Conservation (phyloP, 345 rosid species). For the Citrus sp. region DNA sequence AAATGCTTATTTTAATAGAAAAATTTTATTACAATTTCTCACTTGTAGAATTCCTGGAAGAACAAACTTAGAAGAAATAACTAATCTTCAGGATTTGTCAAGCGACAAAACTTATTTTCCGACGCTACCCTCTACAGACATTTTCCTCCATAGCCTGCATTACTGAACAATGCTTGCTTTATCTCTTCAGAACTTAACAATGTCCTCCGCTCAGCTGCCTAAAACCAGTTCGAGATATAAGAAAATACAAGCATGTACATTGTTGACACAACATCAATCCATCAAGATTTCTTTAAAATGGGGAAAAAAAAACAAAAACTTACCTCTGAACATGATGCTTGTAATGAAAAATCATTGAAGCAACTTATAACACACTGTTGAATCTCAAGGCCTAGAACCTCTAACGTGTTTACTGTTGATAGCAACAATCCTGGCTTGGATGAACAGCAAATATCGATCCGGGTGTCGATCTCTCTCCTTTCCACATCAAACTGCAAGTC, state of each 20-base stretch:
- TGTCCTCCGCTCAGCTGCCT: slow-evolving; percentile 48
- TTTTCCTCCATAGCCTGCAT: slow-evolving; percentile 97
- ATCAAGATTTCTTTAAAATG: not conserved
- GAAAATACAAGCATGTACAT: not conserved
- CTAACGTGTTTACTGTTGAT: slow-evolving; percentile 78
- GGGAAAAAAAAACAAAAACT: not conserved
- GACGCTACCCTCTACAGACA: slow-evolving; percentile 38
- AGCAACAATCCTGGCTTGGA: slow-evolving; percentile 74
- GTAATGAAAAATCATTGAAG: slow-evolving; percentile 85
- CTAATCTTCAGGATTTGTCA: slow-evolving; percentile 1
- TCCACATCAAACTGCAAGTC: slow-evolving; percentile 68
- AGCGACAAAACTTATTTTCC: slow-evolving; percentile 9
- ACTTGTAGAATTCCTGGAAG: slow-evolving; percentile 17
- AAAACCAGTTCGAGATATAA: not conserved
- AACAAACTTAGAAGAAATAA: slow-evolving; percentile 10
- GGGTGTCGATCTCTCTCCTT: slow-evolving; percentile 50
- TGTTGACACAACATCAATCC: not conserved
- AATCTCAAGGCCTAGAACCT: slow-evolving; percentile 82
- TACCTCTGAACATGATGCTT: slow-evolving; percentile 94
- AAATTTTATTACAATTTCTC: slow-evolving; percentile 25
- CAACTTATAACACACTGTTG: slow-evolving; percentile 90
- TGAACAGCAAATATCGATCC: slow-evolving; percentile 75
- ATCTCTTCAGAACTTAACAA: slow-evolving; percentile 61
- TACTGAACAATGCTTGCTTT: slow-evolving; percentile 81
- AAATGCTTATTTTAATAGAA: slow-evolving; percentile 16